Evolutionary conservation across 176 grass and related monocot species (phyloP).

Genomic region (Stipa capillata): DNA sequence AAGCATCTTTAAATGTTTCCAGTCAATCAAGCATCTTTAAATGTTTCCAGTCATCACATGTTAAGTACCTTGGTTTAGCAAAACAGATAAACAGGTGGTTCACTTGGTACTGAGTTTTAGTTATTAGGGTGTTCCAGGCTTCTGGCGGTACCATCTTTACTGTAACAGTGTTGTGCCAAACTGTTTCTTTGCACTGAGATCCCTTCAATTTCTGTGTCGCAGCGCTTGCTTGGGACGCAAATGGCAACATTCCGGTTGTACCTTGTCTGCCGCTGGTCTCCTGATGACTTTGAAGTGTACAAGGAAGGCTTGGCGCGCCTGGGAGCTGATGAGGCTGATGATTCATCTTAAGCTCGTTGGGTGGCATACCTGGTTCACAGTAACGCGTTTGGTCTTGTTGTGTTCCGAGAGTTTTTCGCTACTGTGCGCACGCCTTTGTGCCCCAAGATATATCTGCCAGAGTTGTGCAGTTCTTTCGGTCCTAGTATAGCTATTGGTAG

Average conservation of each 20-base stretch:
- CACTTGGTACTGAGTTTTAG: neutral
- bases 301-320: constrained; percentile 53
- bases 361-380: neutral
- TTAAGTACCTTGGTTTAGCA: neutral
- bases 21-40: neutral
- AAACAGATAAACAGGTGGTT: neutral
- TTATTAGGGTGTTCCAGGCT: neutral
- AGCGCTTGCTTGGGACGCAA: constrained; percentile 59
- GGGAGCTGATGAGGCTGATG: constrained; percentile 33
- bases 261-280: constrained; percentile 64
- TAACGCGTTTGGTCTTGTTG: neutral
- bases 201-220: neutral
- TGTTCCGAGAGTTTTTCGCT: constrained; percentile 12
- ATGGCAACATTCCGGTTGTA: constrained; percentile 89
- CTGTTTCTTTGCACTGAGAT: neutral
- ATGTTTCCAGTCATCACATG: neutral
- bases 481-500: neutral
- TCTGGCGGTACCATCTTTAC: neutral
- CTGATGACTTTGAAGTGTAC: constrained; percentile 75
- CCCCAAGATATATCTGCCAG: neutral
- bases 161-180: neutral
- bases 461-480: neutral
- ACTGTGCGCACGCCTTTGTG: neutral
- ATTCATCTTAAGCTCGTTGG: constrained; percentile 38
- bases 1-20: no score